Percentiles rank a stretch among this genome's conserved stretches.
phyloP scores from a whole-genome alignment of 192 early-diverging fungal genomes.

The Coemansia sp. region DNA sequence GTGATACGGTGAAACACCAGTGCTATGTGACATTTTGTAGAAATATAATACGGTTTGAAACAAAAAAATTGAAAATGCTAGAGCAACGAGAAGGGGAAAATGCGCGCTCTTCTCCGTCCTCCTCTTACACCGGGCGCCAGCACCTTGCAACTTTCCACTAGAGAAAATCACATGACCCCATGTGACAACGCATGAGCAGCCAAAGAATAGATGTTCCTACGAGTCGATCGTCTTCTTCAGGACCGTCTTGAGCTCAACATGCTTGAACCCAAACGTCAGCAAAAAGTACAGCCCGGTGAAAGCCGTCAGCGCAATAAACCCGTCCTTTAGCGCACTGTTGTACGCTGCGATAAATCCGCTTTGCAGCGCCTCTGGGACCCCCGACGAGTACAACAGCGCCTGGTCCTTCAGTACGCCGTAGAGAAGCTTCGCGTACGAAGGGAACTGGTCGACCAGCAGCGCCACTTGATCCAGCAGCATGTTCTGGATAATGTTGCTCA shows the following conservation, averaged over 20 bases:
- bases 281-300: constrained; percentile 29
- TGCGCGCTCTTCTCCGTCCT: too few relatives aligned
- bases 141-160: too few relatives aligned
- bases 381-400: constrained; percentile 8
- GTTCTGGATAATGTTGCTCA: constrained; percentile 61
- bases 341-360: constrained; percentile 15
- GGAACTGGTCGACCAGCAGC: constrained; percentile 20
- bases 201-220: too few relatives aligned
- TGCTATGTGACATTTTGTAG: not conserved
- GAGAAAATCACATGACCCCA: too few relatives aligned
- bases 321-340: constrained; percentile 12
- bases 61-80: not conserved
- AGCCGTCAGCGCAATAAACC: constrained; percentile 26
- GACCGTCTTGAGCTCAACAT: constrained; percentile 33
- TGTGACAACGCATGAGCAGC: too few relatives aligned
- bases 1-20: constrained; percentile 5
- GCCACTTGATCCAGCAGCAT: constrained; percentile 36
- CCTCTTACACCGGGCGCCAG: too few relatives aligned
- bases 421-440: constrained; percentile 19
- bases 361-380: constrained; percentile 4
- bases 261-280: constrained; percentile 25
- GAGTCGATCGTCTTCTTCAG: constrained; percentile 33
- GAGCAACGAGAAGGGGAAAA: too few relatives aligned
- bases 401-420: constrained; percentile 18
- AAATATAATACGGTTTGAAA: too few relatives aligned